Percentiles rank a stretch among this genome's conserved stretches.
These are phyloP conservation scores for Stylonectria norvegica DNA, from an alignment of 2,329 filamentous ascomycete genomes.

Conservation along the genomic window DNA sequence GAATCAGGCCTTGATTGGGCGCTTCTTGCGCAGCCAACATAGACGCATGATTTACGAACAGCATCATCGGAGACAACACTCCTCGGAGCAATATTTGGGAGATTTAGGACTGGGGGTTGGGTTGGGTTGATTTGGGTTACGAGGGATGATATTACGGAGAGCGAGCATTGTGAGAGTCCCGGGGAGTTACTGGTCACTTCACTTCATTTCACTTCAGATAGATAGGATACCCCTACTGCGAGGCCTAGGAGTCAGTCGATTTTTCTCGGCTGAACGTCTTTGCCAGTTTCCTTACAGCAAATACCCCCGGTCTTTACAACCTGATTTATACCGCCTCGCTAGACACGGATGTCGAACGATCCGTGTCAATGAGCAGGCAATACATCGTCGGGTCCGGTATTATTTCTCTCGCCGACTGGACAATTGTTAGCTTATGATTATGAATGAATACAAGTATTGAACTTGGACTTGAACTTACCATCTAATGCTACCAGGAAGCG, in stretches of 20 bases:
- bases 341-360: constrained; percentile 4
- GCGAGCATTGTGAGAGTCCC: constrained; percentile 13
- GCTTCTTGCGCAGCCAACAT: constrained; percentile 18
- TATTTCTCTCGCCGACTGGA: constrained; percentile 57
- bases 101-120: constrained; percentile 10
- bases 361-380: constrained; percentile 32
- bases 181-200: constrained; percentile 19
- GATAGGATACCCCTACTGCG: constrained; percentile 40
- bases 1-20: constrained; percentile 15
- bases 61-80: constrained; percentile 11
- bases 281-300: constrained; percentile 7
- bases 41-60: constrained; percentile 18
- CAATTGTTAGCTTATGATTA: constrained; percentile 24
- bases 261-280: not conserved
- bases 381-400: constrained; percentile 45
- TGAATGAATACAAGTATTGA: constrained; percentile 8
- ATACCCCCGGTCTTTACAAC: constrained; percentile 10
- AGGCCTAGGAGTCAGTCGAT: constrained; percentile 11
- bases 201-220: constrained; percentile 31
- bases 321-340: too few species aligned
- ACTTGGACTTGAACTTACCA: constrained; percentile 52
- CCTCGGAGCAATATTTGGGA: constrained; percentile 7
- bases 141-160: constrained; percentile 28
- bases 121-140: constrained; percentile 18
- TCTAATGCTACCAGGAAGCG: constrained; percentile 79